Conservation (phyloP, 1,284 basidiomycete species). For the Apiotrichum montevideense region DNA sequence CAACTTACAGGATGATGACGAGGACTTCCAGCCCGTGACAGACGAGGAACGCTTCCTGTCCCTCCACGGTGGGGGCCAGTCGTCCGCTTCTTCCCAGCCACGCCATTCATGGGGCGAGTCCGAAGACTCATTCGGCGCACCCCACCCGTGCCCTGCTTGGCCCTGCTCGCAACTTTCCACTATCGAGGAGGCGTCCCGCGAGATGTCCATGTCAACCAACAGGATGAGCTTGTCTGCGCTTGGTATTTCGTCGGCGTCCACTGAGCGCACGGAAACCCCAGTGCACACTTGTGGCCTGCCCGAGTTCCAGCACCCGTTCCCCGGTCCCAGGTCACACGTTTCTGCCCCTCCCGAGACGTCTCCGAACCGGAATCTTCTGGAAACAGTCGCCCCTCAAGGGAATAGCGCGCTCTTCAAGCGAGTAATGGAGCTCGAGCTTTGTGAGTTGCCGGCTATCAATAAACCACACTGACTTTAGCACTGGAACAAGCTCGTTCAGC, state of each 20-base stretch:
- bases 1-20: neutral
- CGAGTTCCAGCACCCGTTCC: neutral
- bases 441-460: neutral
- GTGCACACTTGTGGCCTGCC: no score
- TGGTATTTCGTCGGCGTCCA: neutral
- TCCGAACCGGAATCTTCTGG: neutral
- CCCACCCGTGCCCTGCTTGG: neutral
- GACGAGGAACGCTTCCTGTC: neutral
- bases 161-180: neutral
- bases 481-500: neutral
- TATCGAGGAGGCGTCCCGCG: neutral
- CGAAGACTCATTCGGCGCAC: neutral
- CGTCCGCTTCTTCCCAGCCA: neutral
- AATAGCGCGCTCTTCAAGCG: neutral
- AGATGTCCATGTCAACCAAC: neutral
- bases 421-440: neutral
- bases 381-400: neutral
- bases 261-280: neutral
- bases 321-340: neutral
- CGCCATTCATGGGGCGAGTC: neutral
- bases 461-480: neutral
- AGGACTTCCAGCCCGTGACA: constrained; percentile 1
- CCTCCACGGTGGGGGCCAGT: neutral
- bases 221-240: neutral
- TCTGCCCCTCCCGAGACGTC: neutral